Base-by-base conservation (phyloP, 2,329 filamentous ascomycete genomes). In the Tolypocladium album region DNA sequence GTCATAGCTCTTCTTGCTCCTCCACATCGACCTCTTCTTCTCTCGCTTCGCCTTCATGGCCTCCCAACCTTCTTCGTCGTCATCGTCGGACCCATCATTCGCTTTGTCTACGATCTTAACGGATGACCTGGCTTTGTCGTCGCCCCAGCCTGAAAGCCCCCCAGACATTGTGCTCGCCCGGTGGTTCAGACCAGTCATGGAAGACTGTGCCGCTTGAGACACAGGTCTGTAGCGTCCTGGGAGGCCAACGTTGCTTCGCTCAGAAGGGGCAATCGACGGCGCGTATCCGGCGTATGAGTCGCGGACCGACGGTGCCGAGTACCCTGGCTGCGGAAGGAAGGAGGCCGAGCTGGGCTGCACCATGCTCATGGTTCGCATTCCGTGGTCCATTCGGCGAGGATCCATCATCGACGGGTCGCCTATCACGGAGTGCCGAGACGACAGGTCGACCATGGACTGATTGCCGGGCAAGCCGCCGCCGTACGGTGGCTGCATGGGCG, bases 151-250 rank as follows among this genome's bases (percentile, higher is more conserved):
- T 67, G 70, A 58, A 69, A 71, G 64, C 60, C 67, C 67, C 68
- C 69, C 72, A 64, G 69, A 72, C 67, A 73, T 72, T 55, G 70
- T 71, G 64, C 61, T 68, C 65, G 70, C 64, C 67, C 71, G 64
- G 66, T 72, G 67, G 63, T 71, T 7, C 5, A 55, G 71, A 61
- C 59, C 65, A 57, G 65, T 64, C 24, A 63, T 69, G 64, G 53
- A 74, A 68, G 60, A 67, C 0, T 66, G 67, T 8, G 77, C 79
- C 59, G 81, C 78, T 50, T 88, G 87, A 0, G 90, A 92, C 0
- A 97, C 93, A 1, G 94, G 92, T 55, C 94, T 85, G 75, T 99
- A 99, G 53, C 94, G 86, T 39, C 90, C 88, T 11, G 94, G 92
- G 58, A 96, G 82, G 20, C 94, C 94, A 62, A 97, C 79, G 71